Base-by-base conservation (phyloP, 1,284 basidiomycete species). In the Trichosporon sp. region DNA sequence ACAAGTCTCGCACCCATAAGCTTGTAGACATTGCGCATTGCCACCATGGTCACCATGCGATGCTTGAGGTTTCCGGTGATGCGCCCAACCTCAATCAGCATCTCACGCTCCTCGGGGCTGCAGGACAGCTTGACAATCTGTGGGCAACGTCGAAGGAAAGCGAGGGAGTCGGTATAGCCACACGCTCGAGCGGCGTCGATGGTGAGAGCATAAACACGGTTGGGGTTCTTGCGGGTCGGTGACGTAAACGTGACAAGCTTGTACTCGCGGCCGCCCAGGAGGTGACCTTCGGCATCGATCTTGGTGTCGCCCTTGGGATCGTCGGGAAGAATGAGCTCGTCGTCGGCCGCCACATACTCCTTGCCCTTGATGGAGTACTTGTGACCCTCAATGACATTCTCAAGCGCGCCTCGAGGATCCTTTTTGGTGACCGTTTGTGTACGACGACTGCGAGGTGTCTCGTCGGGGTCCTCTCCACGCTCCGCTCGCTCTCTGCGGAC, bases 151-250 rank as follows among this genome's bases (percentile, higher is more conserved):
- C 96, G 89, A 81, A 97, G 95, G 78, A 98, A 97, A 79, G 96
- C 97, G 11, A 98, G 83, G 9, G 95, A 97, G 80, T 99, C 96
- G 62, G 92, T 87, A 81, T 94, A 98, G 1, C 95, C 96, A 40
- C 92, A 94, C 3, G 91, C 91, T 27, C 95, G 88, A 0, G 95
- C 95, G 4, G 94, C 95, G 74, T 99, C 95, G 68, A 99, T 97
- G 11, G 95, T 92, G 52, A 99, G 89, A 85, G 96, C 91, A 82
- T 97, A 99, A 67, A 88, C 84, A 59, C 90, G 86, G 58, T 91
- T 86, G 5, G 92, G 88, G 74, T 97, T 82, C 0, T 74, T 85
- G 62, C 95, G 86, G 59, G 86, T 86, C 0, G 91, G 88, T 1
- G 94, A 87, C 14, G 86, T 82, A 75, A 98, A 97, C 1, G 94